A percentile compares a stretch with the other conserved stretches of the same genome.
Conservation (phyloP, 768 basidiomycete genomes). For the Hygrophoropsis aurantiaca region DNA sequence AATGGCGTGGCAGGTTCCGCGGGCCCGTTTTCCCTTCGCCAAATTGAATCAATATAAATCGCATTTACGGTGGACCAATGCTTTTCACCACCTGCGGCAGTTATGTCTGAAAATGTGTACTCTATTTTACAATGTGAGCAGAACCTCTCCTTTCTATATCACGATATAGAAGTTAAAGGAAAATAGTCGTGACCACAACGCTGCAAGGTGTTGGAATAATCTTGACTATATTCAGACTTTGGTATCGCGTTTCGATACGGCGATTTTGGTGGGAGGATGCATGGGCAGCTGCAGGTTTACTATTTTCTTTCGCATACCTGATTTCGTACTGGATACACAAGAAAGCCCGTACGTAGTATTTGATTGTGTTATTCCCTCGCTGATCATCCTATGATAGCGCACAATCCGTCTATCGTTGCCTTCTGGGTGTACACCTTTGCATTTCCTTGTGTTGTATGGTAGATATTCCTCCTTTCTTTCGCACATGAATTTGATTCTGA, state of each 20-base stretch:
- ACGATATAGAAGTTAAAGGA: too few species aligned
- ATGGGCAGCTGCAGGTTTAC: conserved; percentile 11
- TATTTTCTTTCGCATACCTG: conserved; percentile 13
- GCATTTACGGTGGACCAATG: too few species aligned
- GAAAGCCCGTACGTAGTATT: conserved; percentile 2
- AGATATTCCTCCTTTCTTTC: background rate
- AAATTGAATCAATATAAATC: too few species aligned
- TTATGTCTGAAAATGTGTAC: too few species aligned
- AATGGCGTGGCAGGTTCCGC: too few species aligned
- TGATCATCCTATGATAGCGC: conserved; percentile 5
- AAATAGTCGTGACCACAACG: too few species aligned
- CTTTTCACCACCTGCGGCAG: too few species aligned
- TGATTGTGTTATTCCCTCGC: background rate
- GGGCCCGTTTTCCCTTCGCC: too few species aligned
- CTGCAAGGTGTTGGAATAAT: background rate
- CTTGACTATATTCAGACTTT: conserved; percentile 18
- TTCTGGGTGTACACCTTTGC: conserved; percentile 11
- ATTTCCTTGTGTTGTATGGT: conserved; percentile 16
- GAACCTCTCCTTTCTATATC: too few species aligned
- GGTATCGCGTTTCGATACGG: conserved; percentile 12
- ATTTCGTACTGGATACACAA: conserved; percentile 10
- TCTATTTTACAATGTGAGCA: too few species aligned
- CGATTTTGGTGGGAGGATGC: conserved; percentile 22
- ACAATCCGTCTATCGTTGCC: conserved; percentile 5
- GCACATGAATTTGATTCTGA: background rate